These are phyloP conservation scores for Apostasia ramifera DNA, from an alignment of 106 monocot genomes.

Conservation along the genomic window DNA sequence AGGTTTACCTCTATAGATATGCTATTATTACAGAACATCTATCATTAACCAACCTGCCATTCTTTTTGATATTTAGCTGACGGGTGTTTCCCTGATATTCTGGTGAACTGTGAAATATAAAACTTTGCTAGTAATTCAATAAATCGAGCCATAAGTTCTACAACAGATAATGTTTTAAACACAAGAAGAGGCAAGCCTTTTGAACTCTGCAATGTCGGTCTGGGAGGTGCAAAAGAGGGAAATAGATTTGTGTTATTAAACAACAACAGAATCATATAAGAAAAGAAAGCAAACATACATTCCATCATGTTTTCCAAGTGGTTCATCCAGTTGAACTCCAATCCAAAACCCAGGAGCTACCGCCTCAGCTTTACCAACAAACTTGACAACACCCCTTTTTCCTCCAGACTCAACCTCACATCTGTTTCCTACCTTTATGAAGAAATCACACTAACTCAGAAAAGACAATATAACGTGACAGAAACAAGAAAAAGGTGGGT, in stretches of 20 bases:
- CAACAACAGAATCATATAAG: neutral
- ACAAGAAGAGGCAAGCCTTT: too few relatives aligned
- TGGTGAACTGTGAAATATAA: too few relatives aligned
- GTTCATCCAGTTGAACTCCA: constrained; percentile 94
- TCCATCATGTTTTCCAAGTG: constrained; percentile 94
- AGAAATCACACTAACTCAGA: neutral
- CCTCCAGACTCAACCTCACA: constrained; percentile 92
- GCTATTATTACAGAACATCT: too few relatives aligned
- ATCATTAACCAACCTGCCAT: too few relatives aligned
- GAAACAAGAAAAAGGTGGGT: neutral
- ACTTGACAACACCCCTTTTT: constrained; percentile 85
- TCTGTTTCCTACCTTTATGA: constrained; percentile 71
- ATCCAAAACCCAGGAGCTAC: constrained; percentile 85
- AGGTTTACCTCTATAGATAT: too few relatives aligned
- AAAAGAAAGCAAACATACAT: constrained; percentile 35
- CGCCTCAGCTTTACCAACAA: constrained; percentile 85
- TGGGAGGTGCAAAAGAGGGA: neutral
- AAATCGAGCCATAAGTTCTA: too few relatives aligned
- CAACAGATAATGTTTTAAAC: too few relatives aligned
- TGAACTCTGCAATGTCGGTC: too few relatives aligned
- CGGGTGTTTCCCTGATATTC: too few relatives aligned
- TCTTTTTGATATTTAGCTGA: too few relatives aligned
- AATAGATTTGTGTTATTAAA: too few relatives aligned
- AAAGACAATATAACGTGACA: neutral
- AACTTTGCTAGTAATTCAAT: too few relatives aligned